Evolutionary conservation across 2,329 filamentous ascomycete species (phyloP).

Genomic region (Alternaria hordeiaustralica): DNA sequence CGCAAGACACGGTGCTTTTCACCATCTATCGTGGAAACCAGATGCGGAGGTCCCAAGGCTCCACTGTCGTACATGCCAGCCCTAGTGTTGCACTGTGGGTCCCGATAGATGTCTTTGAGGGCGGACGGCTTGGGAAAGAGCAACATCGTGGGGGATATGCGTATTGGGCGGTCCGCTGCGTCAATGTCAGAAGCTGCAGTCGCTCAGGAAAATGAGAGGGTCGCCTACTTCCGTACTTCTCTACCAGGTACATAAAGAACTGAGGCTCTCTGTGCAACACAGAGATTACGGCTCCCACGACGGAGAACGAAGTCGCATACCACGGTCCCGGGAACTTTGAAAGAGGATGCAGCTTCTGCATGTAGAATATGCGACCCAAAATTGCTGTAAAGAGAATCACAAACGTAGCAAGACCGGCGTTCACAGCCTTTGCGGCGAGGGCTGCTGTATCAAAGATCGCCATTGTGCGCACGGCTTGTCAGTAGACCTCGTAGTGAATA

Average conservation of each 20-base stretch:
- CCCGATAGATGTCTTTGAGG: constrained; percentile 52
- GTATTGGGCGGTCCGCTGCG: constrained; percentile 43
- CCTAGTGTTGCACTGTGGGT: constrained; percentile 48
- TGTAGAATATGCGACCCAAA: constrained; percentile 40
- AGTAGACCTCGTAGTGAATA: not conserved
- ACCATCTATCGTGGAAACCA: constrained; percentile 45
- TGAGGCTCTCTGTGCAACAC: constrained; percentile 35
- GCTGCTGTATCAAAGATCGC: not conserved
- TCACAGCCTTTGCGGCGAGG: not conserved
- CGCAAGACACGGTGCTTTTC: constrained; percentile 45
- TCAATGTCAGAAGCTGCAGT: not conserved
- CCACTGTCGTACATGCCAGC: constrained; percentile 45
- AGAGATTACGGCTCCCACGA: constrained; percentile 38
- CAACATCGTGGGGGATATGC: constrained; percentile 48
- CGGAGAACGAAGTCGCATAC: constrained; percentile 44
- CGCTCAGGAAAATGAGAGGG: not conserved
- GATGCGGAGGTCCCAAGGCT: constrained; percentile 43
- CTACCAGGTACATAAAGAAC: constrained; percentile 36
- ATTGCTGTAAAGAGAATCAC: constrained; percentile 10
- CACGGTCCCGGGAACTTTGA: constrained; percentile 53
- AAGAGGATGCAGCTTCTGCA: constrained; percentile 52
- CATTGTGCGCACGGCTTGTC: not conserved
- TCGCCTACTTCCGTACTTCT: constrained; percentile 38
- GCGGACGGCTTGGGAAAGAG: constrained; percentile 47
- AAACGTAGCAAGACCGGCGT: constrained; percentile 4